phyloP scores from a whole-genome alignment of 1,139 yeast species.

The Geotrichum bryndzae region DNA sequence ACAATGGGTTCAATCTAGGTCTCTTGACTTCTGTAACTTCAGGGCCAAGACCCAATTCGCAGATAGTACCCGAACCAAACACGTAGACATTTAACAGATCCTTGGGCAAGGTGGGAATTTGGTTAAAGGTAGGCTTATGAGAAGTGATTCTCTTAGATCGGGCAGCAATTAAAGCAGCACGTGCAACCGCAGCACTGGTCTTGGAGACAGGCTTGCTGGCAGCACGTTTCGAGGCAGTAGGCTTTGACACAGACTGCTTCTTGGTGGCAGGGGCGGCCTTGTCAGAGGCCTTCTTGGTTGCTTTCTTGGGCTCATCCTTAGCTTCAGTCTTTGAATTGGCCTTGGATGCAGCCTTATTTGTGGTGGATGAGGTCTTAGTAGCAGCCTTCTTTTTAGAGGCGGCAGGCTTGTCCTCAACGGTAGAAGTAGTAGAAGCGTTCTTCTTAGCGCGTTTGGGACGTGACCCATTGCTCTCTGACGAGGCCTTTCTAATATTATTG shows the following conservation, averaged over 20 bases:
- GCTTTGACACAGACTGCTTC: background rate
- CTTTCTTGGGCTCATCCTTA: constrained; percentile 8
- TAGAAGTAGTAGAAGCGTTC: constrained; percentile 13
- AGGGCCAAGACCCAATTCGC: constrained; percentile 94
- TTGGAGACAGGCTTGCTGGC: constrained; percentile 2
- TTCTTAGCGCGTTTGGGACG: constrained; percentile 14
- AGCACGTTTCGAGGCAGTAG: background rate
- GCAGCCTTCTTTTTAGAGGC: constrained; percentile 4
- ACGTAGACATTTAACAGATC: constrained; percentile 69
- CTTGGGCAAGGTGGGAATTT: constrained; percentile 37
- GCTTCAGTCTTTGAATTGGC: background rate
- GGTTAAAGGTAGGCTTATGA: constrained; percentile 10
- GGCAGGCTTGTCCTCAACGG: constrained; percentile 8
- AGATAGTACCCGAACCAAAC: constrained; percentile 96
- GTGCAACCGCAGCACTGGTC: constrained; percentile 7
- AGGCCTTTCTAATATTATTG: background rate
- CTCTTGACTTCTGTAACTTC: constrained; percentile 88
- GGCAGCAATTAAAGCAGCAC: constrained; percentile 12
- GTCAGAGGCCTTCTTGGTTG: constrained; percentile 4
- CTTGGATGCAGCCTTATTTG: background rate
- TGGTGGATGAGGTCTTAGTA: background rate
- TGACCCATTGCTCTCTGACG: background rate
- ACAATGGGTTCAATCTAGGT: constrained; percentile 80
- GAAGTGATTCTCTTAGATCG: constrained; percentile 3
- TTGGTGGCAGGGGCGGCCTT: constrained; percentile 1